Conservation (phyloP, 1,284 basidiomycete genomes). For the Puccinia brachypodii region DNA sequence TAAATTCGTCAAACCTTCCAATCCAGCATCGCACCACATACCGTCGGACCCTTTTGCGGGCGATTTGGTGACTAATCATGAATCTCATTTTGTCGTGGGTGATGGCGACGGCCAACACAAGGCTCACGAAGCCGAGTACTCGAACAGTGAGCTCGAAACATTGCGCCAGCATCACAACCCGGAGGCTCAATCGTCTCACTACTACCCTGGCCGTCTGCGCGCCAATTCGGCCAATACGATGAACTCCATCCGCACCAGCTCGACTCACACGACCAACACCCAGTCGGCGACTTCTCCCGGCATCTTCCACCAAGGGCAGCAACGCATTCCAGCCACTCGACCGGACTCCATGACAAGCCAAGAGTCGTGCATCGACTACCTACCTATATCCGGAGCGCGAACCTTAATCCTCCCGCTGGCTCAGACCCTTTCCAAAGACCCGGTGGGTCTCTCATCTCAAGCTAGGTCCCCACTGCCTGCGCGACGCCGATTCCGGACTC, state of each 20-base stretch:
- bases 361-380: background rate
- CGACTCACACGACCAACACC: constrained; percentile 22
- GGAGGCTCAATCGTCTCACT: background rate
- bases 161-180: constrained; percentile 2
- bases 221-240: constrained; percentile 5
- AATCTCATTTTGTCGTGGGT: background rate
- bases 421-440: background rate
- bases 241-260: background rate
- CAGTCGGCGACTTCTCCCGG: constrained; percentile 12
- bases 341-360: background rate
- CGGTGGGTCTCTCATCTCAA: background rate
- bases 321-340: background rate
- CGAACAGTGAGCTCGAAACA: constrained; percentile 11
- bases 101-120: background rate
- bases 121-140: background rate
- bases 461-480: background rate
- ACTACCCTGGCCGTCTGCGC: background rate
- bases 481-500: background rate
- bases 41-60: background rate
- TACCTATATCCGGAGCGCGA: background rate
- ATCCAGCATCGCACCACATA: background rate
- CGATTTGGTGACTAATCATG: background rate
- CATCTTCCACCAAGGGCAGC: background rate
- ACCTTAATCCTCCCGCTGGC: background rate
- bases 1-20: background rate